A percentile compares a stretch with the other conserved stretches of the same genome.
Evolutionary conservation across 139 green algal genomes (phyloP).

Genomic region (Tetraselmis striata): DNA sequence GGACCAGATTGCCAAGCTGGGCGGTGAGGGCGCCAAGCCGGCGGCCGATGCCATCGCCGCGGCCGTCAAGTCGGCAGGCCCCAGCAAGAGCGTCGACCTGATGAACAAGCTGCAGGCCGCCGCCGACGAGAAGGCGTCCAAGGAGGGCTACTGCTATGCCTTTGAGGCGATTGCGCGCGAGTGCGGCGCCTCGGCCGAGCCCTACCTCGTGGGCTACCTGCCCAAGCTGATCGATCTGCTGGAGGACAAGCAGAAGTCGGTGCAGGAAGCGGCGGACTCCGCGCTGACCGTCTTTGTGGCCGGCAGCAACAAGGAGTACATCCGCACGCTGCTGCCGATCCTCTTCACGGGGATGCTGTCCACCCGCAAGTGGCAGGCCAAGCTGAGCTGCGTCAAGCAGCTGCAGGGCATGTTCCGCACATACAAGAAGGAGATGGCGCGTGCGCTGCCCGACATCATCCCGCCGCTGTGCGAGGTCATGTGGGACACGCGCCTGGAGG

Average conservation of each 20-base stretch:
- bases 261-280: constrained; percentile 16
- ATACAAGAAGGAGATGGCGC: constrained; percentile 46
- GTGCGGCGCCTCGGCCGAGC: constrained; percentile 42
- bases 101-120: background rate
- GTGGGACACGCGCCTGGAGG: constrained; percentile 17
- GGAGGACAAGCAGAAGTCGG: constrained; percentile 54
- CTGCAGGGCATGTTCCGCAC: constrained; percentile 46
- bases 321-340: constrained; percentile 40
- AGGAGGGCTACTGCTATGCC: background rate
- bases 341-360: constrained; percentile 60
- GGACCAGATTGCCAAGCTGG: background rate
- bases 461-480: constrained; percentile 29
- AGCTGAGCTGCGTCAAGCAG: constrained; percentile 56
- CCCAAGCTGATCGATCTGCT: constrained; percentile 47
- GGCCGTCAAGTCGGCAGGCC: background rate
- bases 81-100: background rate
- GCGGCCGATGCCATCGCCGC: background rate
- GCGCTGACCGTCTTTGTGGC: constrained; percentile 5
- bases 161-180: background rate
- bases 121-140: background rate
- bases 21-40: background rate
- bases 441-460: constrained; percentile 67
- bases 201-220: constrained; percentile 58
- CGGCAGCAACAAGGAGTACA: constrained; percentile 17
- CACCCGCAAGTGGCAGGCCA: constrained; percentile 67